Evolutionary conservation across 1,139 yeast genomes (phyloP).

Genomic region (Saccharomycopsis hybrid): DNA sequence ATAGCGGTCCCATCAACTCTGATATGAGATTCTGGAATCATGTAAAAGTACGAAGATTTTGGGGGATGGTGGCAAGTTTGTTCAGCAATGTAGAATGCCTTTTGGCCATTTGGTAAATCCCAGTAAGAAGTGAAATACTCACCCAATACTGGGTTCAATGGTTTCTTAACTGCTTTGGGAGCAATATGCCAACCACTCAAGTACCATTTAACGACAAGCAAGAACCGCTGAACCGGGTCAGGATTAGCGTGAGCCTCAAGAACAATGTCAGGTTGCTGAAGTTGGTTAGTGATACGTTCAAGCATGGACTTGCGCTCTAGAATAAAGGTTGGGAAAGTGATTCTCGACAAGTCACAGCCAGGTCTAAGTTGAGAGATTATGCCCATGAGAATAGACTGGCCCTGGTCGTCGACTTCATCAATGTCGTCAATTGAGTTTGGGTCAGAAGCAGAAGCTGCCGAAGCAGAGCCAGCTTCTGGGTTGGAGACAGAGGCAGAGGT

Average conservation of each 20-base stretch:
- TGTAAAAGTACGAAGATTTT: slow-evolving; percentile 84
- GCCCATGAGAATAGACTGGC: slow-evolving; percentile 77
- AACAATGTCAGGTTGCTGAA: slow-evolving; percentile 74
- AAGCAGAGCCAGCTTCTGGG: too few relatives aligned
- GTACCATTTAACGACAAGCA: slow-evolving; percentile 78
- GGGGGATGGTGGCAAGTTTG: slow-evolving; percentile 99
- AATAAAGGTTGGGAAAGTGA: slow-evolving; percentile 91
- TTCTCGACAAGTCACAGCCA: slow-evolving; percentile 83
- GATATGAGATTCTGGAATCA: slow-evolving; percentile 73
- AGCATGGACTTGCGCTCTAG: slow-evolving; percentile 93
- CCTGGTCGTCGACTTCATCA: slow-evolving; percentile 87
- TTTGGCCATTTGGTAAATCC: slow-evolving; percentile 68
- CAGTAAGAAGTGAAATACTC: slow-evolving; percentile 88
- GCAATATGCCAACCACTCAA: slow-evolving; percentile 96
- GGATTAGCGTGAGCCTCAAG: slow-evolving; percentile 55
- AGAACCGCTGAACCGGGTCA: slow-evolving; percentile 63
- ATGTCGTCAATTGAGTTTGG: slow-evolving; percentile 48
- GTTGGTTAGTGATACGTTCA: slow-evolving; percentile 86
- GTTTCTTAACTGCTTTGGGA: slow-evolving; percentile 96
- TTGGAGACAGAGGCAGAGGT: background rate
- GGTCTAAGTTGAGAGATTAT: slow-evolving; percentile 89
- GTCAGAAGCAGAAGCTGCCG: too few relatives aligned
- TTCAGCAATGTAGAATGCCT: slow-evolving; percentile 82
- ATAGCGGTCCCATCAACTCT: slow-evolving; percentile 84
- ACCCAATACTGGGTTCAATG: slow-evolving; percentile 89